phyloP scores from a whole-genome alignment of 345 rosid species.

The Salix suchowensis region DNA sequence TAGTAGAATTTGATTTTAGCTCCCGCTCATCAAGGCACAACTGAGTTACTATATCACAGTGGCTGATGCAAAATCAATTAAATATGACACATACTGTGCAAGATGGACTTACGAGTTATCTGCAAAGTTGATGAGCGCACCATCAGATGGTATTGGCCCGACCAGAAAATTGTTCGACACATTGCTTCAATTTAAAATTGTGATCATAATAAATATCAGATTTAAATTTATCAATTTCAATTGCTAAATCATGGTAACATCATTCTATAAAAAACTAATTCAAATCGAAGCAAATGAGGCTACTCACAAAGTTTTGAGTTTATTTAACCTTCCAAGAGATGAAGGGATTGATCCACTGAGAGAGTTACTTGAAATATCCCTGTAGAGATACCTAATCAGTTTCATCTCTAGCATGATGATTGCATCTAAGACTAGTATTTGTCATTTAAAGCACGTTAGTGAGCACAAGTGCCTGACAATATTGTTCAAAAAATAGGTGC shows the following conservation, averaged over 20 bases:
- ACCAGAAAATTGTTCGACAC: conserved; percentile 81
- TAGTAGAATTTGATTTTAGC: background rate
- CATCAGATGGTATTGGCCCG: conserved; percentile 80
- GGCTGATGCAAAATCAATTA: conserved; percentile 7
- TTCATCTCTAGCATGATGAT: background rate
- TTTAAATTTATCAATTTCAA: background rate
- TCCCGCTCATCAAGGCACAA: background rate
- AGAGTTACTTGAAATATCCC: conserved; percentile 81
- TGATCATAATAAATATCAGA: conserved; percentile 14
- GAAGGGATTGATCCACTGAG: conserved; percentile 71
- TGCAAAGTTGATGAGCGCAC: conserved; percentile 50
- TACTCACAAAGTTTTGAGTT: conserved; percentile 68
- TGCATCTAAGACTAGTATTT: background rate
- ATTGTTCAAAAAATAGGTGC: background rate
- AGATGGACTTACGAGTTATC: conserved; percentile 64
- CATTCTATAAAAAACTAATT: background rate
- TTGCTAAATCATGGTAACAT: background rate
- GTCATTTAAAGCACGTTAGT: background rate
- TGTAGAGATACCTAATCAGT: conserved; percentile 18
- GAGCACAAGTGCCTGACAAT: background rate
- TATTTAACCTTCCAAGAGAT: conserved; percentile 63
- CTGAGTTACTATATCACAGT: background rate
- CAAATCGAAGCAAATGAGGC: conserved; percentile 17
- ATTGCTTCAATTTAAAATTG: conserved; percentile 54
- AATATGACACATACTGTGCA: background rate